Conservation (phyloP, 768 basidiomycete species). For the Lactifluus volemus region DNA sequence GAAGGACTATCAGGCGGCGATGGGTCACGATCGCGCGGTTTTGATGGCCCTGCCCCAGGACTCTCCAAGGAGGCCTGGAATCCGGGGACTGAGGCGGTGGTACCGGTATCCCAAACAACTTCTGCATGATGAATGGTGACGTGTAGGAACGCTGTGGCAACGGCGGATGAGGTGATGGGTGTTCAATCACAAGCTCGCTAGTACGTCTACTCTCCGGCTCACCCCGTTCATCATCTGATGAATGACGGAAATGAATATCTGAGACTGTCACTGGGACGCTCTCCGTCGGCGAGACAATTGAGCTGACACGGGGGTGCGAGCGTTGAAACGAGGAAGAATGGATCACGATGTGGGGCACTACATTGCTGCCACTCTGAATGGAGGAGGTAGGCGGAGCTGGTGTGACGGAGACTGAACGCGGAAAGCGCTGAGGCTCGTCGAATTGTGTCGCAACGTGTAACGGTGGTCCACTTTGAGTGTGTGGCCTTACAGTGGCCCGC, state of each 20-base stretch:
- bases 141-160: slow-evolving; percentile 20
- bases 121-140: slow-evolving; percentile 30
- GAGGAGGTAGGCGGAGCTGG: slow-evolving; percentile 5
- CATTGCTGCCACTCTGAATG: background rate
- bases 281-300: slow-evolving; percentile 27
- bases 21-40: slow-evolving; percentile 6
- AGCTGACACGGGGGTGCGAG: slow-evolving; percentile 11
- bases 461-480: background rate
- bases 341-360: slow-evolving; percentile 6
- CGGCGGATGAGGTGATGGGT: slow-evolving; percentile 23
- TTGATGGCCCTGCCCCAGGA: slow-evolving; percentile 12
- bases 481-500: background rate
- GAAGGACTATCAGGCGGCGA: background rate
- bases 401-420: slow-evolving; percentile 10
- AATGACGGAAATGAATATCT: slow-evolving; percentile 31
- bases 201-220: slow-evolving; percentile 21
- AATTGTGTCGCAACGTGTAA: slow-evolving; percentile 14
- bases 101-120: slow-evolving; percentile 22
- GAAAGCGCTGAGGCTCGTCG: background rate
- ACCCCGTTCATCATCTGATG: slow-evolving; percentile 22
- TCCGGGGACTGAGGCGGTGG: background rate
- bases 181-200: slow-evolving; percentile 16
- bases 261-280: slow-evolving; percentile 29
- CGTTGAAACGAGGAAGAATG: slow-evolving; percentile 21
- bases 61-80: background rate